Base-by-base conservation (phyloP, 1,139 yeast species). In the Magnusiomyces magnusii region DNA sequence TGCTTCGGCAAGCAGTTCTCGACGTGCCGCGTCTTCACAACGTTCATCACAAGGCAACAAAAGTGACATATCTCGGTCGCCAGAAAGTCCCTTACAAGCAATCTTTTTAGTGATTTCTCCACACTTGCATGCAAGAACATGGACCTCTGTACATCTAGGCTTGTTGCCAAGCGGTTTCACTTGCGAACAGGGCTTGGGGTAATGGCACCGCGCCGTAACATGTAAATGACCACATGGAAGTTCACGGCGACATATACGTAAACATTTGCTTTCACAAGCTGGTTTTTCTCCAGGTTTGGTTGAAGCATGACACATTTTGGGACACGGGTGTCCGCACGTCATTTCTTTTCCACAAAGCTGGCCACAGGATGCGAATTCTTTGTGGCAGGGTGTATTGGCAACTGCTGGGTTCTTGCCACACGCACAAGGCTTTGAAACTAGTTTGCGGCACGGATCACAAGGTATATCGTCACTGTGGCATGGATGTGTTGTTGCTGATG, bases 401-500 rank as follows among this genome's bases (percentile, higher is more conserved):
- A 75, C 74, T n/a, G 28, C 55, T 19, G 55, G 25, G 27, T 75
- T 75, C 62, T 80, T 78, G 3, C 92, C 92, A 76, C 98, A 91
- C 63, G 82, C 80, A 70, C 98, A 91, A 23, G 66, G 67, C 66
- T 82, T 85, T 34, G 80, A 76, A 9, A 87, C 87, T 17, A 84
- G 71, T 36, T 76, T 77, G 0, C 95, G 88, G 73, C 98, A 91
- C 62, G 83, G 84, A 0, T 96, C 95, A 70, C 98, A 91, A 1
- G 73, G 67, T 3, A 75, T 77, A 52, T 76, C 75, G 64, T 83
- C 85, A 23, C 76, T 81, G 69, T 91, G 98, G 68, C 98, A 91
- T 51, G 78, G 75, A 68, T 91, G 98, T 23, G 80, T 78, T 68
- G 86, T 87, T 17, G 81, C 82, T 9, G 80, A 75, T 3, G 25